Evolutionary conservation across 257 asterid genomes (phyloP).

Genomic region (Echites panduratus): DNA sequence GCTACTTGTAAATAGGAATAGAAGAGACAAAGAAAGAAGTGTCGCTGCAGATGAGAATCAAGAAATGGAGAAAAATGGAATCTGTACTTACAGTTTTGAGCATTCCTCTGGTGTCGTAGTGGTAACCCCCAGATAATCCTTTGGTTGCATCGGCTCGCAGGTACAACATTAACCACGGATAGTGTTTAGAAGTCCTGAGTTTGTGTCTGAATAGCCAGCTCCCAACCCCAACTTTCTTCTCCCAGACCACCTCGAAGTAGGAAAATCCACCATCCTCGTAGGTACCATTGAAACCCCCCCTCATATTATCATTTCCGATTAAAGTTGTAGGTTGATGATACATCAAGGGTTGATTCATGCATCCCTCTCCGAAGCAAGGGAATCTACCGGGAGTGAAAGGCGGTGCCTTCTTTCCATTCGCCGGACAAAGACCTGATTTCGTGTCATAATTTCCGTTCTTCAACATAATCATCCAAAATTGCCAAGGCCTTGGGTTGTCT

Average conservation of each 20-base stretch:
- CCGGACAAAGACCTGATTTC: slow-evolving; percentile 48
- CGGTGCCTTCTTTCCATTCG: slow-evolving; percentile 45
- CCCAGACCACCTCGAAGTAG: slow-evolving; percentile 56
- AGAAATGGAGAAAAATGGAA: not conserved
- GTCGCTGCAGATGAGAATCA: not conserved
- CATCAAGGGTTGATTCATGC: slow-evolving; percentile 58
- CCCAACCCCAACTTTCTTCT: slow-evolving; percentile 51
- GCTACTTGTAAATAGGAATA: not conserved
- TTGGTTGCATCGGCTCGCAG: slow-evolving; percentile 68
- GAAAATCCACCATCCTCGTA: slow-evolving; percentile 33
- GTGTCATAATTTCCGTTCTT: slow-evolving; percentile 66
- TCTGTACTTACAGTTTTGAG: slow-evolving; percentile 24
- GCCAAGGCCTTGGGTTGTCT: slow-evolving; percentile 59
- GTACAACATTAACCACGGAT: slow-evolving; percentile 80
- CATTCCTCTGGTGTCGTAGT: slow-evolving; percentile 62
- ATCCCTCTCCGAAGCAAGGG: slow-evolving; percentile 59
- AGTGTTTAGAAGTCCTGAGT: slow-evolving; percentile 47
- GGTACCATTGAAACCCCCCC: slow-evolving; percentile 55
- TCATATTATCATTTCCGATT: slow-evolving; percentile 23
- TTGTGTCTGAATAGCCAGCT: slow-evolving; percentile 59
- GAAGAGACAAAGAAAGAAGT: not conserved
- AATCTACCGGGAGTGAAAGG: slow-evolving; percentile 52
- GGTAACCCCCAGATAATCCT: slow-evolving; percentile 74
- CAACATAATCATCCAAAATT: slow-evolving; percentile 74
- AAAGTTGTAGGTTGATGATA: slow-evolving; percentile 39